A percentile compares a stretch with the other conserved stretches of the same genome.
Conservation (phyloP, 441 rosid genomes). For the Croton laevigatus region DNA sequence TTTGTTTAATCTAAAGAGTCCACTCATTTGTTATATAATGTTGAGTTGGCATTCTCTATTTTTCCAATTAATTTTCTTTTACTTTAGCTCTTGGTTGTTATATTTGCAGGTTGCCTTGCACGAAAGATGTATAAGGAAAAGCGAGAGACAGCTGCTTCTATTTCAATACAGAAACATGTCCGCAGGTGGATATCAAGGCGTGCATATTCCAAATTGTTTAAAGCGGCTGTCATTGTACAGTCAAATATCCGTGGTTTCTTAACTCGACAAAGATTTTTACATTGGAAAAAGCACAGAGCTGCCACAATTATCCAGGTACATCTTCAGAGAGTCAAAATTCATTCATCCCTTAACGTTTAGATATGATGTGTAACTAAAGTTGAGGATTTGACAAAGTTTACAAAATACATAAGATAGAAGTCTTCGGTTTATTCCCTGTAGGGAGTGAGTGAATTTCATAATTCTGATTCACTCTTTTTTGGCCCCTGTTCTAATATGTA, state of each 20-base stretch:
- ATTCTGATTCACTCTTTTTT: background rate
- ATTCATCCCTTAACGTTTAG: background rate
- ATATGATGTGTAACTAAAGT: background rate
- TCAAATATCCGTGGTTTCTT: constrained; percentile 67
- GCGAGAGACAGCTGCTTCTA: constrained; percentile 72
- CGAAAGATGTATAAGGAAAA: constrained; percentile 54
- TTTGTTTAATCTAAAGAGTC: background rate
- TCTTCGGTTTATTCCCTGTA: background rate
- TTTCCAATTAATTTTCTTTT: constrained; percentile 19
- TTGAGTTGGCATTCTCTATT: constrained; percentile 8
- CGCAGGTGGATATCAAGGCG: constrained; percentile 58
- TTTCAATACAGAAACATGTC: constrained; percentile 60
- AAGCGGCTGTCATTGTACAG: constrained; percentile 58
- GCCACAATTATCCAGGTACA: constrained; percentile 76
- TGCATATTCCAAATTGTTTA: constrained; percentile 48
- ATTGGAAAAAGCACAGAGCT: constrained; percentile 60
- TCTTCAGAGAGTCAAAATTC: background rate
- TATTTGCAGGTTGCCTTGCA: constrained; percentile 72
- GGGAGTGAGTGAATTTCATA: background rate
- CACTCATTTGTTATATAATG: background rate
- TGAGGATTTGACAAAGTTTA: background rate
- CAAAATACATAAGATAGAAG: background rate
- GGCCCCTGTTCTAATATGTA: constrained; percentile 11
- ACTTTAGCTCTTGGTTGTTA: constrained; percentile 23
- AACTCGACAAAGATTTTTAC: constrained; percentile 51